Percentiles rank a stretch among this genome's conserved stretches.
Conservation (phyloP, 2,329 filamentous ascomycete species). For the Arthrobotrys megalospora region DNA sequence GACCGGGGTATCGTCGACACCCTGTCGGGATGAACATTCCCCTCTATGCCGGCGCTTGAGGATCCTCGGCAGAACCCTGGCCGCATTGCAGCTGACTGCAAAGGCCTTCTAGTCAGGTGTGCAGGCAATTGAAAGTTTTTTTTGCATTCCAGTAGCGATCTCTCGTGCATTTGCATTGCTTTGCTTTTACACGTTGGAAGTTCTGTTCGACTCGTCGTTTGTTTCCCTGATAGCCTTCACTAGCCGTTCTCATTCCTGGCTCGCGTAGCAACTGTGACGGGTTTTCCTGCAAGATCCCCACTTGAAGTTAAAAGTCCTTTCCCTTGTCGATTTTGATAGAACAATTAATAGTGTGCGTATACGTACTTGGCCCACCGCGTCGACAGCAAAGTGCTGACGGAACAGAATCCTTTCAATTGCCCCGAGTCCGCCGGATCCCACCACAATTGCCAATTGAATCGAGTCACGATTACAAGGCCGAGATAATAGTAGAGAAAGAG, state of each 20-base stretch:
- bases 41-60: constrained; percentile 4
- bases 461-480: constrained; percentile 7
- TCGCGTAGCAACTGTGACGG: constrained; percentile 19
- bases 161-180: constrained; percentile 22
- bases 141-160: constrained; percentile 29
- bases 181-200: constrained; percentile 8
- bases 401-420: too few relatives aligned
- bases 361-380: constrained; percentile 7
- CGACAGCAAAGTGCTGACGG: background rate
- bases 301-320: constrained; percentile 1
- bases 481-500: background rate
- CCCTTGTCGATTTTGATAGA: constrained; percentile 4
- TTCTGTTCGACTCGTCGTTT: constrained; percentile 1
- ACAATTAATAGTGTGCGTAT: background rate
- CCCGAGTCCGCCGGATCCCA: background rate
- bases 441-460: constrained; percentile 22
- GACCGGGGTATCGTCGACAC: constrained; percentile 10
- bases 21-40: constrained; percentile 3
- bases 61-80: constrained; percentile 15
- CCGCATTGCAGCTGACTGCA: constrained; percentile 44
- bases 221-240: constrained; percentile 37
- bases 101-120: constrained; percentile 39
- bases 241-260: constrained; percentile 33
- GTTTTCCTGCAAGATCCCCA: constrained; percentile 13
- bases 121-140: background rate